Percentiles rank a stretch among this genome's conserved stretches.
These are phyloP conservation scores for Phytophthora fragariae DNA, from an alignment of 352 stramenopile species.

Conservation along the genomic window DNA sequence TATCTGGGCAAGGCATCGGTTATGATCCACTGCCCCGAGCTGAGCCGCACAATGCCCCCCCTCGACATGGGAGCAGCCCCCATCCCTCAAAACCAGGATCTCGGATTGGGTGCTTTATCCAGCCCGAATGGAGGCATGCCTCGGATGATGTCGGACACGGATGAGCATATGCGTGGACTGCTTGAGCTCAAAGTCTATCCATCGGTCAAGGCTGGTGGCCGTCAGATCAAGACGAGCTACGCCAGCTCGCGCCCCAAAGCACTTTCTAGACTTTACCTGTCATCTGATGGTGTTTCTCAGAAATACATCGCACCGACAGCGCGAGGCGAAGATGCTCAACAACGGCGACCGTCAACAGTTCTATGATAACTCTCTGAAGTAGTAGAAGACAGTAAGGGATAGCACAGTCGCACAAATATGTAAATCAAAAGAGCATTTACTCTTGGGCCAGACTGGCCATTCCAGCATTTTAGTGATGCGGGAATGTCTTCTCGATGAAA, in stretches of 20 bases:
- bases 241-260: conserved; percentile 55
- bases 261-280: conserved; percentile 70
- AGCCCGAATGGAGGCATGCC: conserved; percentile 35
- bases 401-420: conserved; percentile 5
- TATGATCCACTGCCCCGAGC: conserved; percentile 71
- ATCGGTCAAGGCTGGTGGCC: conserved; percentile 49
- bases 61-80: conserved; percentile 5
- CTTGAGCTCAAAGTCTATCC: conserved; percentile 71
- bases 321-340: conserved; percentile 17
- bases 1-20: conserved; percentile 78
- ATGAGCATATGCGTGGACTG: conserved; percentile 53
- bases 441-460: background rate
- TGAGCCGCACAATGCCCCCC: conserved; percentile 34
- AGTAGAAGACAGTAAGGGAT: background rate
- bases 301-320: conserved; percentile 66
- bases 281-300: conserved; percentile 78
- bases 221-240: conserved; percentile 75
- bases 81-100: conserved; percentile 29
- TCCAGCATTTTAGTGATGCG: conserved; percentile 33
- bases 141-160: conserved; percentile 29
- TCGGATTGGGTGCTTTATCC: conserved; percentile 16
- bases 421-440: conserved; percentile 15
- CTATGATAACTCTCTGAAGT: conserved; percentile 16
- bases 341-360: conserved; percentile 41
- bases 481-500: conserved; percentile 87